Base-by-base conservation (phyloP, 257 asterid species). In the Solanum phureja region DNA sequence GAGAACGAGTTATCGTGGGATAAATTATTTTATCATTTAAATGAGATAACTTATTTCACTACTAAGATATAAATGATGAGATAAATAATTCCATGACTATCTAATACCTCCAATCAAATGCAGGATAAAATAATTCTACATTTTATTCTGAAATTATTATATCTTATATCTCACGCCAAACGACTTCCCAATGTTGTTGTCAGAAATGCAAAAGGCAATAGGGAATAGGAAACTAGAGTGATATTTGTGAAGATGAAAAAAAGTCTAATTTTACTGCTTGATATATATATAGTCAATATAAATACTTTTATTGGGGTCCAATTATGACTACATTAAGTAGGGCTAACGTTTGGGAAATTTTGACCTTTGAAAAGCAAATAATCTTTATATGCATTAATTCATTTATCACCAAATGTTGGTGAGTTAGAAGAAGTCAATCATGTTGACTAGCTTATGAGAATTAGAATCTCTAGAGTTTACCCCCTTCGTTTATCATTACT, bases 401-500 rank as follows among this genome's bases (percentile, higher is more conserved):
- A 72, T 40, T 40, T 27, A 40, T 40, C 24, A 37, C 34, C 21
- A 38, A 74, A n/a, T 21, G 33, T 11, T 38, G 7, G 60, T 33
- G 60, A 21, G 62, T 77, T 33, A 23, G 35, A 76, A n/a, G n/a
- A 76, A 76, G 37, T 79, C 84, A 79, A 11, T 24, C 8, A 18
- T 27, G 14, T 79, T 79, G 84, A 42, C 84, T 79, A 14, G 2
- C 23, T 35, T 35, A 21, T 21, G 58, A 38, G 58, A 75, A 60
- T 52, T 52, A 16, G 23, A 52, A 52, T 52, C 62, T 52, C 23
- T 52, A 5, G 60, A 52, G 1, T 52, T 52, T 16, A 52, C 9
- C 3, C 7, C 3, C 21, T 52, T 0, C 0, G 11, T 19, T 56
- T 0, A 19, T 7, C 0, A 6, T 56, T 56, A 56, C 2, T 19